Conservation (phyloP, 2,329 filamentous ascomycete genomes). For the Colletotrichum australisinense region DNA sequence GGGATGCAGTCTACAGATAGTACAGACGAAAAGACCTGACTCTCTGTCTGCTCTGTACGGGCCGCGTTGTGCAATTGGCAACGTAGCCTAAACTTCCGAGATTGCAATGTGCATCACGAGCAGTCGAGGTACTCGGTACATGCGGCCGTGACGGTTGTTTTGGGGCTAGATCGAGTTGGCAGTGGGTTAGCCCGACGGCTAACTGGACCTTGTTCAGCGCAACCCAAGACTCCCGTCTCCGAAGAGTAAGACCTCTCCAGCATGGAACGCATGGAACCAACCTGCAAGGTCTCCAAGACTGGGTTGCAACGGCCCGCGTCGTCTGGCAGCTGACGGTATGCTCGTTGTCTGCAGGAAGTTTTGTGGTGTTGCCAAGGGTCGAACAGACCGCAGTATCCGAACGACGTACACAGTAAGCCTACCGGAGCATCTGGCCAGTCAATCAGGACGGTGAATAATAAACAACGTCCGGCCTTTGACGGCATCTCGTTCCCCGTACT, state of each 20-base stretch:
- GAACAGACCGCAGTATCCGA: not conserved
- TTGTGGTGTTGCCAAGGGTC: not conserved
- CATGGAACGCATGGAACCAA: not conserved
- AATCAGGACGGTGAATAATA: not conserved
- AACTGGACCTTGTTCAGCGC: slow-evolving; percentile 22
- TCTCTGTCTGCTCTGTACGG: not conserved
- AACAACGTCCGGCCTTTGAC: not conserved
- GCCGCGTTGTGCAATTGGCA: slow-evolving; percentile 17
- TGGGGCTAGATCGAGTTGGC: slow-evolving; percentile 32
- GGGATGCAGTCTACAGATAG: not conserved
- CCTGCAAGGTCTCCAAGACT: too few relatives aligned
- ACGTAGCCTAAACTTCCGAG: slow-evolving; percentile 34
- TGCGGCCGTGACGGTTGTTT: slow-evolving; percentile 27
- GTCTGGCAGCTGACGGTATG: not conserved
- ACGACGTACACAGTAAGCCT: not conserved
- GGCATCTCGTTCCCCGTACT: not conserved
- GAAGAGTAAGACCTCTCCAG: not conserved
- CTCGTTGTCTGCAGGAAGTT: not conserved
- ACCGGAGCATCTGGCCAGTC: not conserved
- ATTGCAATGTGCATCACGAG: slow-evolving; percentile 32
- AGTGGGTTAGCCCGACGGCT: slow-evolving; percentile 31
- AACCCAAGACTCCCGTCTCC: not conserved
- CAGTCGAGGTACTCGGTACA: slow-evolving; percentile 25
- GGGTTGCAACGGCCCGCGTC: slow-evolving; percentile 2
- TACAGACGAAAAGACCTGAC: not conserved